Evolutionary conservation across 2,329 filamentous ascomycete genomes (phyloP).

Genomic region (Aspergillus quadricinctus): DNA sequence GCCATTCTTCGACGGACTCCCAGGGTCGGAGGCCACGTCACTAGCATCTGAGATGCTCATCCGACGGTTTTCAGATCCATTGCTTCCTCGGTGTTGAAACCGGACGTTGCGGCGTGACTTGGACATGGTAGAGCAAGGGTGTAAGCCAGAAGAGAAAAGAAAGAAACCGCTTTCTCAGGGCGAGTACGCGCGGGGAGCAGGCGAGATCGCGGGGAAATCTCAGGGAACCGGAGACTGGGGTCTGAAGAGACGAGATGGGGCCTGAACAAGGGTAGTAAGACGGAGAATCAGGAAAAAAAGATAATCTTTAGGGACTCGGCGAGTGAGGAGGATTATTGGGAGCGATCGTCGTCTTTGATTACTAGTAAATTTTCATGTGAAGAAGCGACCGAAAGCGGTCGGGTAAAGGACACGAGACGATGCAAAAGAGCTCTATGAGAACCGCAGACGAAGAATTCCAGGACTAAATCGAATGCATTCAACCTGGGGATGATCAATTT

Average conservation of each 20-base stretch:
- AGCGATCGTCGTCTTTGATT: constrained; percentile 14
- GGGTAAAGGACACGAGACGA: constrained; percentile 4
- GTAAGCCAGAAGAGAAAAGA: constrained; percentile 4
- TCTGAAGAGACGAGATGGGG: neutral
- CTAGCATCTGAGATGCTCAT: constrained; percentile 54
- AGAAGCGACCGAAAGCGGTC: constrained; percentile 25
- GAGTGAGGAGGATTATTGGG: constrained; percentile 2
- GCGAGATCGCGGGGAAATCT: neutral
- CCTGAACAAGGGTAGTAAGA: neutral
- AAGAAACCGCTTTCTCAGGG: neutral
- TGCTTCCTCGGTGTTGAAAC: constrained; percentile 49
- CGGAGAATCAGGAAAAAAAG: neutral
- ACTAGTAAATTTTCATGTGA: constrained; percentile 30
- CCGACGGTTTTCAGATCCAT: constrained; percentile 46
- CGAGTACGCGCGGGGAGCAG: constrained; percentile 5
- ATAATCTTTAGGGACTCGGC: neutral
- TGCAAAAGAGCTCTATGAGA: neutral
- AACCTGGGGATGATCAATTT: neutral
- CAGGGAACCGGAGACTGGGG: neutral
- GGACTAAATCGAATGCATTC: neutral
- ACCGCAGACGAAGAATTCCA: neutral
- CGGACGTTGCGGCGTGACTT: constrained; percentile 57
- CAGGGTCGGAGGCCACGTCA: constrained; percentile 46
- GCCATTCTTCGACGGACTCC: constrained; percentile 48
- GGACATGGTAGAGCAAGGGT: constrained; percentile 38